Base-by-base conservation (phyloP, 2,329 filamentous ascomycete species). In the Epichloe uncinata region DNA sequence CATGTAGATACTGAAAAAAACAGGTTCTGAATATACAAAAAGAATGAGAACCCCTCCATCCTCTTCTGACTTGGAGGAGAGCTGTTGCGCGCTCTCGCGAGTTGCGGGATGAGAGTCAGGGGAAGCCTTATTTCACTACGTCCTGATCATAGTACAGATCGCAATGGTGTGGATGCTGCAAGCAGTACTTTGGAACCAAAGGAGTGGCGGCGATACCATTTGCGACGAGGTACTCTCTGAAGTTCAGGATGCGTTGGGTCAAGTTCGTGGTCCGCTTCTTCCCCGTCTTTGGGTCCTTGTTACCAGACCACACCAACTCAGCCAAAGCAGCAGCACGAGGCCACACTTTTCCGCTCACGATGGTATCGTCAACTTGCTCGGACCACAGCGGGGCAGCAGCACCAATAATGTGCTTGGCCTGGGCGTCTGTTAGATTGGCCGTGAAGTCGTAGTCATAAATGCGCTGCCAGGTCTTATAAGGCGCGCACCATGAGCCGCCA, bases 381-480 rank as follows among this genome's bases (percentile, higher is more conserved):
- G 68, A 69, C 70, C 72, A 78, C 3, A 79, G 65, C 0, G 74
- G 73, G 0, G 74, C 69, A 37, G 72, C 67, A 30, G 69, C 72
- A n/a, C 75, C 75, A 18, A 76, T 65, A 18, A 79, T 58, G 49
- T 74, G 75, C 45, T 66, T 62, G 37, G 69, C 69, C 55, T 79
- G 68, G 0, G 60, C 54, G 0, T 62, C 63, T 1, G 72, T 73
- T 6, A 78, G 67, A 54, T 71, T 71, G 43, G 60, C 53, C 0
- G 73, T 73, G 58, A 78, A 78, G 63, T 79, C 75, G 59, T 72
- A 78, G 66, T 76, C 67, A 63, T 79, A 79, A 62, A 79, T 77
- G 45, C 75, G 74, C 60, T 78, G 75, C 74, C 74, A 79, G 18
- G 73, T 77, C 61, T 79, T 79, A 67, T 78, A 79, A 0, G 75